Conservation (phyloP, 768 basidiomycete genomes). For the Auricularia heimuer region DNA sequence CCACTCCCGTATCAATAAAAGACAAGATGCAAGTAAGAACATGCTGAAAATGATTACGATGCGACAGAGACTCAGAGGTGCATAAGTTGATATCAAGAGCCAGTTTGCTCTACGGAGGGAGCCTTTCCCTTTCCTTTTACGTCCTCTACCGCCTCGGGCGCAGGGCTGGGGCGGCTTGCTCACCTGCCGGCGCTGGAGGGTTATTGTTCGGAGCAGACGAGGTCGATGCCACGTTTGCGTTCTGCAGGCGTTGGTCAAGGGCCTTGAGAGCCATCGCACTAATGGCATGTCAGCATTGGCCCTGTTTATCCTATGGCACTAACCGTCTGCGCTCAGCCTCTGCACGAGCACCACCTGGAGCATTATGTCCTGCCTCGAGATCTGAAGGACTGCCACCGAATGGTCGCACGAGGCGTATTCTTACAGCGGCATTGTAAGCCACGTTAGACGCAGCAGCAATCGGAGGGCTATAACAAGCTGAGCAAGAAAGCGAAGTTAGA, state of each 20-base stretch:
- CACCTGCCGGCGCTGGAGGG: not conserved
- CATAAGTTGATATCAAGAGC: not conserved
- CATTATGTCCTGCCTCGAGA: conserved; percentile 55
- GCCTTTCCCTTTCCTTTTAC: conserved; percentile 1
- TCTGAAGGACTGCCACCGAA: conserved; percentile 40
- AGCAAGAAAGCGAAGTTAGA: not conserved
- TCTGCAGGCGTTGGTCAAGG: conserved; percentile 71
- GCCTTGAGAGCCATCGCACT: conserved; percentile 96
- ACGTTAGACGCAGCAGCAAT: conserved; percentile 62
- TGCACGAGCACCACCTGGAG: conserved; percentile 84
- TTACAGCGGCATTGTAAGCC: conserved; percentile 44
- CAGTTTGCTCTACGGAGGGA: not conserved
- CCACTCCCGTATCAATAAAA: too few species aligned
- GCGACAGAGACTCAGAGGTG: not conserved
- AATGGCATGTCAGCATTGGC: conserved; percentile 4
- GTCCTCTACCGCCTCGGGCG: not conserved
- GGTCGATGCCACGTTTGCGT: conserved; percentile 5
- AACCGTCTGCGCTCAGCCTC: conserved; percentile 94
- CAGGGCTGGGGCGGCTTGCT: not conserved
- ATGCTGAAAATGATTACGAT: not conserved
- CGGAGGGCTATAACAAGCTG: conserved; percentile 6
- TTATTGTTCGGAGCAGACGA: not conserved
- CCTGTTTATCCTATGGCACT: conserved; percentile 15
- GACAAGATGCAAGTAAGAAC: too few species aligned
- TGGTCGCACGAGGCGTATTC: conserved; percentile 68